Evolutionary conservation across 148 eudicot genomes (phyloP).

Genomic region (Pharnaceum exiguum): DNA sequence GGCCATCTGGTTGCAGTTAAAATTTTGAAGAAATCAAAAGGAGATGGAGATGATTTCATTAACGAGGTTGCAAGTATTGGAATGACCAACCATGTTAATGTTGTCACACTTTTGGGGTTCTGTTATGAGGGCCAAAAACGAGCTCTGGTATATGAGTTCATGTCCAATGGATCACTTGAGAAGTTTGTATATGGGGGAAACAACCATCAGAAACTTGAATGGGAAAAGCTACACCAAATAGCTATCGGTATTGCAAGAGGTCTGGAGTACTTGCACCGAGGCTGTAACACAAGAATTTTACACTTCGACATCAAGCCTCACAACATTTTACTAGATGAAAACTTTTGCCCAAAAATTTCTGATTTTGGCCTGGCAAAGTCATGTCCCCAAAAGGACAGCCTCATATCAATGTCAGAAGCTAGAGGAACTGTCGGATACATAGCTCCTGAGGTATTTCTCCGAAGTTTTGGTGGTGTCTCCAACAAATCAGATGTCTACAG

Average conservation of each 20-base stretch:
- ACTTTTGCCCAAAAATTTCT: constrained; percentile 34
- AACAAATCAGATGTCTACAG: constrained; percentile 31
- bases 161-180: constrained; percentile 56
- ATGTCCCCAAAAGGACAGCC: constrained; percentile 23
- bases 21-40: constrained; percentile 27
- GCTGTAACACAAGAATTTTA: constrained; percentile 34
- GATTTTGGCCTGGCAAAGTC: constrained; percentile 41
- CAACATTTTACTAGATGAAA: constrained; percentile 32
- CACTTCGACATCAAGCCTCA: constrained; percentile 47
- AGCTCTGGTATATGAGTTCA: constrained; percentile 72
- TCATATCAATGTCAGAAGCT: constrained; percentile 23
- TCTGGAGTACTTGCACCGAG: constrained; percentile 41
- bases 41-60: constrained; percentile 27
- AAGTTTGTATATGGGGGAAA: constrained; percentile 12
- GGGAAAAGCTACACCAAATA: constrained; percentile 19
- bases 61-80: constrained; percentile 60
- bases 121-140: constrained; percentile 47
- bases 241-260: constrained; percentile 38
- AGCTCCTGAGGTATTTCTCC: constrained; percentile 28
- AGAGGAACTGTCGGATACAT: constrained; percentile 39
- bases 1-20: constrained; percentile 72
- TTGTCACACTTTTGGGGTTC: constrained; percentile 58
- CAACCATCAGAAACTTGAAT: constrained; percentile 2
- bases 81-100: constrained; percentile 61
- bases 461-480: constrained; percentile 27